Base-by-base conservation (phyloP, 2,329 filamentous ascomycete species). In the Diaporthe humulicola region DNA sequence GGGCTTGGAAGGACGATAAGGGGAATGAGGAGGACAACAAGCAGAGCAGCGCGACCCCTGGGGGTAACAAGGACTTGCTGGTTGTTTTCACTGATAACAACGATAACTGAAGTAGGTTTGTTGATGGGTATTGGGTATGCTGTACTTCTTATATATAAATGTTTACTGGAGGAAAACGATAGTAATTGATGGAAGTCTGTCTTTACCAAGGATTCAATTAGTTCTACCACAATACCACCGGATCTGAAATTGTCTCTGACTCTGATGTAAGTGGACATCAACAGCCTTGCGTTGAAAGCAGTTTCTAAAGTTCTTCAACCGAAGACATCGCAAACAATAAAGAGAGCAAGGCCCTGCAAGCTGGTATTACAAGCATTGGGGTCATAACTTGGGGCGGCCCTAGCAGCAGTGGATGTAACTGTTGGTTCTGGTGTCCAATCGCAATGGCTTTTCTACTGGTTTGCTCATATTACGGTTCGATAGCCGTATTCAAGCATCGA, bases 51-150 rank as follows among this genome's bases (percentile, higher is more conserved):
- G 71, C 58, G 5, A 73, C 60, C 9, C 36, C 71, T 33, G 61
- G 71, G 14, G 71, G 61, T 1, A 70, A 70, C 30, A 67, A 60
- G 30, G 71, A 70, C 38, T 33, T 73, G 50, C 40, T 73, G 48
- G 30, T 70, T 30, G 61, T 69, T 4, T 73, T 69, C 45, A 73
- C 50, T 70, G 71, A 73, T n/a, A 70, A 70, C 42, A 57, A 73
- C 15, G 52, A 70, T 14, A 36, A 66, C 40, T 73, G 9, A 30
- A 40, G 74, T 93, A 14, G 36, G 15, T 2, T 92, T 0, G 92
- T 92, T 86, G 7, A 33, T 33, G 7, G 25, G 10, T 3, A 6
- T n/a, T 48, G 25, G 40, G 10, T 30, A 4, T 45, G 2, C n/a
- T 40, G 28, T 28, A 28, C 22, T 19, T 9, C 38, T 12, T 40